Conservation (phyloP, 108 stramenopile species). For the Skeletonema tropicum region DNA sequence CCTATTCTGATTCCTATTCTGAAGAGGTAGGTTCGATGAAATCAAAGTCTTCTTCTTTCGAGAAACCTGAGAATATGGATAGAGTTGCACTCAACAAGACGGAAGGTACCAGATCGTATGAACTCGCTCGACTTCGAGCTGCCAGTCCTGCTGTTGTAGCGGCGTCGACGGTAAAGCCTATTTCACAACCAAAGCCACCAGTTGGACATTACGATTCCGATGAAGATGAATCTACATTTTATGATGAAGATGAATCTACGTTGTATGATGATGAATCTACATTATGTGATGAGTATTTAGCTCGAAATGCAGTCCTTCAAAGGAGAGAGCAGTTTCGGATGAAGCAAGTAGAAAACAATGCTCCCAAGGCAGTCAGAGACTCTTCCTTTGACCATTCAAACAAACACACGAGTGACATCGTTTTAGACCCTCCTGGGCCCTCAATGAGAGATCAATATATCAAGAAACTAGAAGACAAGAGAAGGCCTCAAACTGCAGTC, state of each 20-base stretch:
- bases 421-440: neutral
- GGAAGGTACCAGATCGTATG: neutral
- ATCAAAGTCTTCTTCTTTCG: neutral
- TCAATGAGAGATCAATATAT: neutral
- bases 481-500: neutral
- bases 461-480: neutral
- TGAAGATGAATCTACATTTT: neutral
- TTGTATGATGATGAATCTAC: neutral
- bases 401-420: too few relatives aligned
- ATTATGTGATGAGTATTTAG: neutral
- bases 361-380: neutral
- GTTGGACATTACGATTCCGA: neutral
- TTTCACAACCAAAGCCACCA: neutral
- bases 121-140: slow-evolving; percentile 4
- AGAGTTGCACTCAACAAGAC: neutral
- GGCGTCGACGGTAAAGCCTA: neutral
- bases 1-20: neutral
- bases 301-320: neutral
- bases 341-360: neutral
- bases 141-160: neutral
- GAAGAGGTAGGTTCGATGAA: neutral
- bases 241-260: neutral
- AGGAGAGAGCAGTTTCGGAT: neutral
- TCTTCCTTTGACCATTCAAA: too few relatives aligned
- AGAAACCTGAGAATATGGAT: neutral